Base-by-base conservation (phyloP, 768 basidiomycete species). In the Agrocybe chaxingu region DNA sequence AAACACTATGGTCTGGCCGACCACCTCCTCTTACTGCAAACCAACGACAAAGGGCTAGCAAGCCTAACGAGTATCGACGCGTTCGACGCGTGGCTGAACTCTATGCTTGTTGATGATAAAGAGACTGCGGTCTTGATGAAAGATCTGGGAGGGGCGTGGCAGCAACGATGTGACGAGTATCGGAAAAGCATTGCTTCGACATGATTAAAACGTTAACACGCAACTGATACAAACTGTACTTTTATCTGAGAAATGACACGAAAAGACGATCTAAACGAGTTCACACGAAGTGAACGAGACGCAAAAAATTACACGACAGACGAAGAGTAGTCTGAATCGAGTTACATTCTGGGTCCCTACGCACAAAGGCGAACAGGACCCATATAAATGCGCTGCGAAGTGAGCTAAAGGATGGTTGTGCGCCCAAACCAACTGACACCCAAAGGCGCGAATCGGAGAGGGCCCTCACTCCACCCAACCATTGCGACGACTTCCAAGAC, bases 261-360 rank as follows among this genome's bases (percentile, higher is more conserved):
- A 24, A 5, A 24, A 24, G 24, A 24, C 5, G 24, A 24, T 24
- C 24, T 24, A 5, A 24, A 24, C 24, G 24, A 24, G 24, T 24
- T 39, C 51, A 59, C 54, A 33, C 54, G 50, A 60, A 56, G 55
- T 53, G 54, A 42, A 52, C 46, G 46, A 39, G 33, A 36, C 16
- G 59, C 34, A 62, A 63, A 66, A 66, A 64, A 60, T 62, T 59
- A 36, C 62, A 66, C 70, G 66, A 74, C 79, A 81, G 80, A 73
- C 72, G 68, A 70, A 82, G 80, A 82, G 76, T 81, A 84, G 80
- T 82, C 81, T 81, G 81, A 82, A 81, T 84, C 77, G 78, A 82
- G 80, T 69, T 69, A 57, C 64, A 63, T 48, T 51, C 46, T 50
- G 55, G 42, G 42, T 48, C 42, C 52, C 41, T 44, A 40, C 48